Base-by-base conservation (phyloP, 305 asterid species). In the Stenogyne calaminthoides region DNA sequence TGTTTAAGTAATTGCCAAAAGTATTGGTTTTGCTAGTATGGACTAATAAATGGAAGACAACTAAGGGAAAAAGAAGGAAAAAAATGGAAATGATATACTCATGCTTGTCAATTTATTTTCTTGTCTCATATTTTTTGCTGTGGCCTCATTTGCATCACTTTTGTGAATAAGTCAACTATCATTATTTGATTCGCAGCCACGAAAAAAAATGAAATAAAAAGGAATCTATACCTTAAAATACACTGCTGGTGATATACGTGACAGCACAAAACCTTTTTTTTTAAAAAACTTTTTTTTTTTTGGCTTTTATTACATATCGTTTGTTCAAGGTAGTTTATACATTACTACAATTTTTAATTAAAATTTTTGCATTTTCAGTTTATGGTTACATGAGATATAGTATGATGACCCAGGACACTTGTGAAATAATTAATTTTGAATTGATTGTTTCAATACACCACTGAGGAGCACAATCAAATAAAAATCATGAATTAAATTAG, bases 131-230 rank as follows among this genome's bases (percentile, higher is more conserved):
- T 57, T 57, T 27, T 20, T 67, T 11, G 19, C 0, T 58, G 65
- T 54, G 79, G 75, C 76, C 75, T 81, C 81, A 68, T 12, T 34
- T 10, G 27, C 75, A 69, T 60, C 75, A 67, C 78, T 77, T 69
- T 32, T 64, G 5, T 18, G 70, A 37, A 63, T 49, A 54, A 82
- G 83, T 73, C 76, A 64, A 11, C 77, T 3, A 59, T 81, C 63
- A 29, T 68, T 37, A 39, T 71, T 73, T 61, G 22, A 46, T 71
- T 75, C 27, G 42, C 47, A 18, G 56, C 66, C 47, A 42, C 18
- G 44, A 22, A 40, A 14, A 59, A 44, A 25, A 25, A 20, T 12
- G 18, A 46, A 46, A 25, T n/a, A 18, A 4, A 27, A 3, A 20
- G 27, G 12, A 8, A 20, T 70, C 72, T 44, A 25, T 42, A 20